These are phyloP conservation scores for Globisporangium irregulare DNA, from an alignment of 352 stramenopile genomes.

Conservation along the genomic window DNA sequence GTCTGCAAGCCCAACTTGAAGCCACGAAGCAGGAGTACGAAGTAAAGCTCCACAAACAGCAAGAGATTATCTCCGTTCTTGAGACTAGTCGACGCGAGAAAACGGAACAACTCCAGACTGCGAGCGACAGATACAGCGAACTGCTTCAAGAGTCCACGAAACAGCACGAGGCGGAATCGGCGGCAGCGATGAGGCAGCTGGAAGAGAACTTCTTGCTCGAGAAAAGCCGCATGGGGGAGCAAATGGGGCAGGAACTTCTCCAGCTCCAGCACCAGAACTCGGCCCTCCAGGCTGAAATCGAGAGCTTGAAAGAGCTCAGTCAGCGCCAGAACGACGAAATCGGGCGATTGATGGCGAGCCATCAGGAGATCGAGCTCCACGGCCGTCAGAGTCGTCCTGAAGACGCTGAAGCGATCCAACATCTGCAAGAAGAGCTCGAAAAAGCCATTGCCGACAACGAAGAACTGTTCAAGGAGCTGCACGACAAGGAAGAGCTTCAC, in stretches of 20 bases:
- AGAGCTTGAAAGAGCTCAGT: conserved; percentile 48
- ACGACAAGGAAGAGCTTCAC: conserved; percentile 43
- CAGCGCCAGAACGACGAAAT: conserved; percentile 58
- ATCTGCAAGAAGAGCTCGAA: conserved; percentile 37
- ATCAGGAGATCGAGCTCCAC: conserved; percentile 37
- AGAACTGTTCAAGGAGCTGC: conserved; percentile 37
- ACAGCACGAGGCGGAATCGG: conserved; percentile 34
- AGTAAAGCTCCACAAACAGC: conserved; percentile 39
- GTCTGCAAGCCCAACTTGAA: conserved; percentile 44
- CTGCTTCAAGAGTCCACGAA: conserved; percentile 32
- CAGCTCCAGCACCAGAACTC: conserved; percentile 39
- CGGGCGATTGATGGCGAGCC: conserved; percentile 37
- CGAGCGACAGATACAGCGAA: conserved; percentile 27
- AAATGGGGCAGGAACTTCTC: conserved; percentile 30
- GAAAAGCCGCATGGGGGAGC: conserved; percentile 38
- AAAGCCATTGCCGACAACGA: conserved; percentile 39
- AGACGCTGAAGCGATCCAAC: conserved; percentile 36
- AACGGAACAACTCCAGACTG: conserved; percentile 33
- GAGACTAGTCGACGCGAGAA: conserved; percentile 42
- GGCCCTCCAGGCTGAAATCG: conserved; percentile 39
- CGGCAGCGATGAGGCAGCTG: conserved; percentile 42
- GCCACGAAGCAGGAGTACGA: conserved; percentile 44
- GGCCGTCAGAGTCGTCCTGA: conserved; percentile 17
- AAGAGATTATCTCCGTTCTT: conserved; percentile 33
- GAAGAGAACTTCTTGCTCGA: conserved; percentile 51